phyloP scores from a whole-genome alignment of 2,329 filamentous ascomycete genomes.

The Arthrinium phaeospermum region DNA sequence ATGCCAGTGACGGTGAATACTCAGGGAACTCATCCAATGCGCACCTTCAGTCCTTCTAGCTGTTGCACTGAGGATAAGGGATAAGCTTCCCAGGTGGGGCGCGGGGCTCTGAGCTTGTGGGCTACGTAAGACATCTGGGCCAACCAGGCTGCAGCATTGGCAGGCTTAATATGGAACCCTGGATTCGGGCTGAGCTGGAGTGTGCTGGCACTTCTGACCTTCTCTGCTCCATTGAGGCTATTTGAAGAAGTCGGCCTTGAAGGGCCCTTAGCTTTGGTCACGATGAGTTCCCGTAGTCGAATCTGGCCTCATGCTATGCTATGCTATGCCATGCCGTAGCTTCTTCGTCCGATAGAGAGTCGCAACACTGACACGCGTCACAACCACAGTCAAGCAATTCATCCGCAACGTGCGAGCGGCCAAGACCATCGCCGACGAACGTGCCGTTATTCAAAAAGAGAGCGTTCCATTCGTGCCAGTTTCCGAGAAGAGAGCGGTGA shows the following conservation, averaged over 20 bases:
- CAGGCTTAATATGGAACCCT: neutral
- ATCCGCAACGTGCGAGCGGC: slow-evolving; percentile 98
- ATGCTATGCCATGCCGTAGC: neutral
- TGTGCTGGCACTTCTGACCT: slow-evolving; percentile 9
- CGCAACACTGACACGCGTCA: slow-evolving; percentile 26
- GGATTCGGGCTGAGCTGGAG: slow-evolving; percentile 11
- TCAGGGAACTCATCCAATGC: neutral
- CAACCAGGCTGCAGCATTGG: slow-evolving; percentile 2
- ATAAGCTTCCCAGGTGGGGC: slow-evolving; percentile 3
- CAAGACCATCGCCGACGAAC: slow-evolving; percentile 98
- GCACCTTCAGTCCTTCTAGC: too few relatives aligned
- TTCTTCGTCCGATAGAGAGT: neutral
- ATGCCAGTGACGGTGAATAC: neutral
- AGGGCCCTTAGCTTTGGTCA: slow-evolving; percentile 24
- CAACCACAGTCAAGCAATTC: slow-evolving; percentile 90
- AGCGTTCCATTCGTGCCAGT: slow-evolving; percentile 95
- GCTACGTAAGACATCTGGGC: neutral
- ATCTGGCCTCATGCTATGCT: neutral
- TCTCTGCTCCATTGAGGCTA: slow-evolving; percentile 18
- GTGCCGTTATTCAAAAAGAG: slow-evolving; percentile 98
- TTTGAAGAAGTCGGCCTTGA: slow-evolving; percentile 22
- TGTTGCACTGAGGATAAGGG: neutral
- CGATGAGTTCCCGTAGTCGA: slow-evolving; percentile 28
- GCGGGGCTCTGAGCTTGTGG: neutral
- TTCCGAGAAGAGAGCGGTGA: slow-evolving; percentile 97